A percentile compares a stretch with the other conserved stretches of the same genome.
phyloP scores from a whole-genome alignment of 2,329 filamentous ascomycete genomes.

The Didymella sp. region DNA sequence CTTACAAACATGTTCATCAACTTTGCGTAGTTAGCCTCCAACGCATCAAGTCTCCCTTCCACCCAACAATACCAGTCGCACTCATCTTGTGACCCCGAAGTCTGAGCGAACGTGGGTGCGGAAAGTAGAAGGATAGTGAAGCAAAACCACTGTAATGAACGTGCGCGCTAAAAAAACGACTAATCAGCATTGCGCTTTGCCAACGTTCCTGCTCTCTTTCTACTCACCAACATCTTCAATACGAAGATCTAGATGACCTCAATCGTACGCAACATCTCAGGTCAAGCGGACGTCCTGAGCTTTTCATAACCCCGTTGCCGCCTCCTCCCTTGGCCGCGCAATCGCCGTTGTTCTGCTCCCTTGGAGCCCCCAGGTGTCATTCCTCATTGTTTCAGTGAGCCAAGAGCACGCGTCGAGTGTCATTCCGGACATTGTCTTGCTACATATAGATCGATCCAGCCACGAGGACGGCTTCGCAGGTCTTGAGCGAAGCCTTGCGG shows the following conservation, averaged over 20 bases:
- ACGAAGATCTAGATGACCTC: slow-evolving; percentile 8
- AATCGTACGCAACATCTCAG: slow-evolving; percentile 1
- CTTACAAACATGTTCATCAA: slow-evolving; percentile 14
- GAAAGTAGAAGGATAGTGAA: slow-evolving; percentile 15
- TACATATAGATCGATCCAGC: slow-evolving; percentile 12
- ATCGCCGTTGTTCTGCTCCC: slow-evolving; percentile 11
- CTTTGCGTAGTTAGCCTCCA: slow-evolving; percentile 7
- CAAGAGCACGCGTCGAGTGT: slow-evolving; percentile 16
- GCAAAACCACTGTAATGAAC: slow-evolving; percentile 19
- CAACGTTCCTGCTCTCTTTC: background rate
- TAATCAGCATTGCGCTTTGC: slow-evolving; percentile 12
- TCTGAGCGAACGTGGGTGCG: slow-evolving; percentile 10
- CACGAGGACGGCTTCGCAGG: slow-evolving; percentile 18
- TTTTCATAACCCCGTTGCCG: slow-evolving; percentile 16
- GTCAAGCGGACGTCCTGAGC: slow-evolving; percentile 5
- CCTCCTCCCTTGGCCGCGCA: slow-evolving; percentile 21
- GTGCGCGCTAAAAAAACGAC: slow-evolving; percentile 12
- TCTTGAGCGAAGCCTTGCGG: slow-evolving; percentile 14
- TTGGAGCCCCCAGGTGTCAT: slow-evolving; percentile 23
- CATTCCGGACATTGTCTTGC: slow-evolving; percentile 22
- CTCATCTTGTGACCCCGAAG: slow-evolving; percentile 1
- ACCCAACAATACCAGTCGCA: slow-evolving; percentile 19
- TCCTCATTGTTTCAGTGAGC: slow-evolving; percentile 18
- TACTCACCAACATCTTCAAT: slow-evolving; percentile 22
- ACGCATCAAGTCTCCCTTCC: slow-evolving; percentile 6